Evolutionary conservation across 192 early-diverging fungal species (phyloP).

Genomic region (Rhizoclosmatium sp.): DNA sequence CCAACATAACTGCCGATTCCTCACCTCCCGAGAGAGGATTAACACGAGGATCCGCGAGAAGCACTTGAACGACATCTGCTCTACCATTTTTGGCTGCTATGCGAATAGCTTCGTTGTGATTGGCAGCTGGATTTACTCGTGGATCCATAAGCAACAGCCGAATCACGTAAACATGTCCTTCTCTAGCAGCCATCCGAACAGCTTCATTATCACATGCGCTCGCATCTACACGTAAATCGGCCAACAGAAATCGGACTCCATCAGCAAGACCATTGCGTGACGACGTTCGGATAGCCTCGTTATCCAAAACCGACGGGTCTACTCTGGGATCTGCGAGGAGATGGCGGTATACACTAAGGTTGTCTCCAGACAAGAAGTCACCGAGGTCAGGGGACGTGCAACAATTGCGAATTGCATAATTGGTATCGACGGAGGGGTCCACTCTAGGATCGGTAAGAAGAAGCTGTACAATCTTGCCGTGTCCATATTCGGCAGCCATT

Average conservation of each 20-base stretch:
- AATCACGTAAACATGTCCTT: conserved; percentile 32
- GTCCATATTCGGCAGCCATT: neutral
- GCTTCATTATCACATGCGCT: neutral
- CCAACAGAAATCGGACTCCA: neutral
- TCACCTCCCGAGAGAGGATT: neutral
- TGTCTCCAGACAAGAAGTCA: neutral
- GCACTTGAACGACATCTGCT: conserved; percentile 21
- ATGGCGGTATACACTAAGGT: neutral
- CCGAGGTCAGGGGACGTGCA: neutral
- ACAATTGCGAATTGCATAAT: neutral
- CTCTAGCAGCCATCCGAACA: neutral
- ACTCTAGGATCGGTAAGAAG: neutral
- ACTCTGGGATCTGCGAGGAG: conserved; percentile 4
- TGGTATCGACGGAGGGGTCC: neutral
- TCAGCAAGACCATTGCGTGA: neutral
- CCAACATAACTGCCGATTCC: neutral
- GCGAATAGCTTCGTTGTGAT: neutral
- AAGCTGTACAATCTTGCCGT: neutral
- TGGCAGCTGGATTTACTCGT: neutral
- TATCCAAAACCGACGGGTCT: neutral
- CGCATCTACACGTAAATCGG: neutral
- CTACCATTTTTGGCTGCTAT: conserved; percentile 35
- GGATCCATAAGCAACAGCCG: conserved; percentile 34
- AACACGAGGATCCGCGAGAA: conserved; percentile 26
- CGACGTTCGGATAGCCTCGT: neutral